Percentiles rank a stretch among this genome's conserved stretches.
These are phyloP conservation scores for Beauveria asiatica DNA, from an alignment of 2,329 filamentous ascomycete species.

Conservation along the genomic window DNA sequence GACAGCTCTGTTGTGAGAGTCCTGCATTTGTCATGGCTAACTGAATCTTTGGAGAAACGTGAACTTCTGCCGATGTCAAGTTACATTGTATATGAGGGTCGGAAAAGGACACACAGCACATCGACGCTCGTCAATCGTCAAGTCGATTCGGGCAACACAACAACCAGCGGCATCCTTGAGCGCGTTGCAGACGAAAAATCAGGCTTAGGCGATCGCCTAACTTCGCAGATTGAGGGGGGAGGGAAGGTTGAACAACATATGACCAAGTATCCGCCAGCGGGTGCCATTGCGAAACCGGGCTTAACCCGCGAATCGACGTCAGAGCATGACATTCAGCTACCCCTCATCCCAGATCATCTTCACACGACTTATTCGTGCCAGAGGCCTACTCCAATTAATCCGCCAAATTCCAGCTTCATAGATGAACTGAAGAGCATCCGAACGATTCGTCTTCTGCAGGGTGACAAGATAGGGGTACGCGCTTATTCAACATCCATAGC, in stretches of 20 bases:
- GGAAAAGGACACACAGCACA: constrained; percentile 16
- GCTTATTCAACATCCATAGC: constrained; percentile 88
- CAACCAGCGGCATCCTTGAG: constrained; percentile 13
- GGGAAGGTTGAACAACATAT: not conserved
- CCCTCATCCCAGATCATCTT: constrained; percentile 59
- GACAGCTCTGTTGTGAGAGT: constrained; percentile 33
- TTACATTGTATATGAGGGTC: constrained; percentile 49
- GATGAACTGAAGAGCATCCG: constrained; percentile 66
- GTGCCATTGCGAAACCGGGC: constrained; percentile 15
- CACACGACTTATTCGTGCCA: constrained; percentile 66
- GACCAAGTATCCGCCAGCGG: not conserved
- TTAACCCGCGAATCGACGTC: constrained; percentile 66
- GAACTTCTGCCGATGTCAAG: constrained; percentile 36
- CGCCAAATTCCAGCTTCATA: constrained; percentile 71
- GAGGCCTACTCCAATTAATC: constrained; percentile 59
- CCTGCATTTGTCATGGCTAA: constrained; percentile 51
- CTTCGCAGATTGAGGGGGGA: not conserved
- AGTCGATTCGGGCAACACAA: not conserved
- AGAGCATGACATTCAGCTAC: constrained; percentile 61
- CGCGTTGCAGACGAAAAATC: constrained; percentile 16
- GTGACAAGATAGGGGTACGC: constrained; percentile 70
- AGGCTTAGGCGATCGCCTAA: not conserved
- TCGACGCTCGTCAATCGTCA: not conserved
- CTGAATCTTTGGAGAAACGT: constrained; percentile 39
- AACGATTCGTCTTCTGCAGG: constrained; percentile 58